phyloP scores from a whole-genome alignment of 345 rosid genomes.

The Mercurialis annua region DNA sequence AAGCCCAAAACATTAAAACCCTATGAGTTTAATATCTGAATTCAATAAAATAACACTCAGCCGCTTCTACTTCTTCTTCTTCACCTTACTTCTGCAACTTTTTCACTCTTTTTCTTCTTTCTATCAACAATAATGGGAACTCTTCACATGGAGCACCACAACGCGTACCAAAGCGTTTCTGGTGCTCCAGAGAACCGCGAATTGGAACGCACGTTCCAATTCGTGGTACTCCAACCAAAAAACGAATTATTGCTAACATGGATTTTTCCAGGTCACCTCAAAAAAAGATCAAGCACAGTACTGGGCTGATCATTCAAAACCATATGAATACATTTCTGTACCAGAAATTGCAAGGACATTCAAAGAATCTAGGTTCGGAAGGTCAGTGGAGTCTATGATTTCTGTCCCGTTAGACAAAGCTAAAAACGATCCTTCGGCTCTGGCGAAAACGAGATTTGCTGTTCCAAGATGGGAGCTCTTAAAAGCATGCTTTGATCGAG shows the following conservation, averaged over 20 bases:
- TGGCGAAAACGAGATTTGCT: constrained; percentile 64
- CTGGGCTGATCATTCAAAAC: constrained; percentile 80
- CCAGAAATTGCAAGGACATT: constrained; percentile 74
- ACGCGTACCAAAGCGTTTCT: no score
- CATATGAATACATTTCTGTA: constrained; percentile 57
- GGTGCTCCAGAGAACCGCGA: no score
- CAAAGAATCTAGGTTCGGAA: constrained; percentile 56
- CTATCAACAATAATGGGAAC: no score
- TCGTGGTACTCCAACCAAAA: no score
- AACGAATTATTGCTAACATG: constrained; percentile 9
- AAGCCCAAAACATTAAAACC: no score
- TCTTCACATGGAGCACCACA: no score
- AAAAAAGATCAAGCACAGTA: constrained; percentile 94
- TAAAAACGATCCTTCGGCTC: constrained; percentile 50
- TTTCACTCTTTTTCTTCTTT: no score
- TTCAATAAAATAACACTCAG: no score
- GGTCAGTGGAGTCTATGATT: constrained; percentile 43
- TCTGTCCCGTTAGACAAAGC: constrained; percentile 50
- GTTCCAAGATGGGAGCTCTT: constrained; percentile 72
- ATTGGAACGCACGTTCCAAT: no score
- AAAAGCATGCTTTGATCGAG: constrained; percentile 62
- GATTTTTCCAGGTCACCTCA: constrained; percentile 68
- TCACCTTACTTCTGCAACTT: no score
- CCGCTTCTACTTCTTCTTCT: no score
- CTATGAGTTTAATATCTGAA: no score